Evolutionary conservation across 208 protist genomes (phyloP), one percentile per base, ranked within the genome.

Genomic region (Tritrichomonas foetus): DNA sequence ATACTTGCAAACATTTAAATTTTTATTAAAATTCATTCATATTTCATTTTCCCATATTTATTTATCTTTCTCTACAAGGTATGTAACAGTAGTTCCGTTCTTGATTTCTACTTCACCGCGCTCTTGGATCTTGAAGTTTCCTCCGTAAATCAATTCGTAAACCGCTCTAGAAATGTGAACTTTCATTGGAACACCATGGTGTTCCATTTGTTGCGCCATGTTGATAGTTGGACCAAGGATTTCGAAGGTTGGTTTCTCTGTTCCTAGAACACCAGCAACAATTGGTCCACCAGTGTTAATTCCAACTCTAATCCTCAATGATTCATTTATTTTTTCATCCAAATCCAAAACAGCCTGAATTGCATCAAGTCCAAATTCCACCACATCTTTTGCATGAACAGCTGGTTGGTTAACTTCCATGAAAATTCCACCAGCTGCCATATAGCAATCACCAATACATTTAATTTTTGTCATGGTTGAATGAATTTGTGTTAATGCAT

Each of bases 371-470:
- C 78, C 78, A 47, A 89, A 89, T 50, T 53, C 16, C 14, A 57
- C 30, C 5, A 57, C 30, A 57, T 89, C 47, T 47, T 47, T 47
- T 16, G 78, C 47, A 49, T 89, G 78, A 3, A 57, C 78, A 13
- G 41, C 14, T 39, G 78, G 47, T 50, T 89, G 78, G n/a, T 89
- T 89, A 27, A 89, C 47, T 57, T 89, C 78, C 9, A 57, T 47
- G 47, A 89, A 89, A n/a, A 89, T 89, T 39, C 78, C 78, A 57
- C 78, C 78, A 57, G 78, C 78, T 20, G 27, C 53, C 78, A 89
- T 89, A n/a, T 89, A 89, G 16, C 78, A 89, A 49, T 89, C 78
- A 57, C 78, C 78, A n/a, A 89, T 89, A 49, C 78, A 89, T 50
- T 89, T 89, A 36, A 44, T 53, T 14, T 47, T 47, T 57, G 47